phyloP scores from a whole-genome alignment of 208 protist genomes.

The Naegleria gruberi region DNA sequence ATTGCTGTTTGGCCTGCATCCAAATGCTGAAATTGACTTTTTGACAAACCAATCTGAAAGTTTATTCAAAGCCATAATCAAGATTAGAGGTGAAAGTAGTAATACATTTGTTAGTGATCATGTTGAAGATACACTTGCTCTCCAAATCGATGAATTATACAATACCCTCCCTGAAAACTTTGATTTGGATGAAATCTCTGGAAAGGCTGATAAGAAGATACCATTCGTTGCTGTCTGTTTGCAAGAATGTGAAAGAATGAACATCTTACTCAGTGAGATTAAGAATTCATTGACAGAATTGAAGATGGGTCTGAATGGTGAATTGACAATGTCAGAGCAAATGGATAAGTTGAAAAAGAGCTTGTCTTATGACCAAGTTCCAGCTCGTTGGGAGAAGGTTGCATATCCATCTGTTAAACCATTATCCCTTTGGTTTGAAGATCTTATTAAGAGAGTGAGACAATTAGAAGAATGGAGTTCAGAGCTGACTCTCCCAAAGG shows the following conservation, averaged over 20 bases:
- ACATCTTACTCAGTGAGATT: conserved; percentile 54
- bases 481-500: conserved; percentile 40
- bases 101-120: conserved; percentile 22
- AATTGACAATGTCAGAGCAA: conserved; percentile 66
- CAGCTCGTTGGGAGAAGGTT: conserved; percentile 48
- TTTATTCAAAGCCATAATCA: conserved; percentile 55
- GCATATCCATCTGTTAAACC: conserved; percentile 55
- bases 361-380: conserved; percentile 72
- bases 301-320: conserved; percentile 56
- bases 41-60: conserved; percentile 48
- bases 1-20: conserved; percentile 65
- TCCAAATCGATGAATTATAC: conserved; percentile 50
- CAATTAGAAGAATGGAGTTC: conserved; percentile 51
- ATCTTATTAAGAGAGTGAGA: conserved; percentile 52
- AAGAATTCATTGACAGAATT: conserved; percentile 54
- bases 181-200: conserved; percentile 30
- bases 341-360: conserved; percentile 84
- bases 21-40: conserved; percentile 75
- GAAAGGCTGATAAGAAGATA: conserved; percentile 44
- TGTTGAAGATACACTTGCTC: conserved; percentile 35
- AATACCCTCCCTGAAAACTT: conserved; percentile 44
- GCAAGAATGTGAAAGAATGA: conserved; percentile 75
- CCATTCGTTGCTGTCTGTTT: conserved; percentile 64
- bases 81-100: conserved; percentile 45
- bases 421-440: conserved; percentile 52